Evolutionary conservation across 345 rosid genomes (phyloP).

Genomic region (Tarenaya hassleriana): DNA sequence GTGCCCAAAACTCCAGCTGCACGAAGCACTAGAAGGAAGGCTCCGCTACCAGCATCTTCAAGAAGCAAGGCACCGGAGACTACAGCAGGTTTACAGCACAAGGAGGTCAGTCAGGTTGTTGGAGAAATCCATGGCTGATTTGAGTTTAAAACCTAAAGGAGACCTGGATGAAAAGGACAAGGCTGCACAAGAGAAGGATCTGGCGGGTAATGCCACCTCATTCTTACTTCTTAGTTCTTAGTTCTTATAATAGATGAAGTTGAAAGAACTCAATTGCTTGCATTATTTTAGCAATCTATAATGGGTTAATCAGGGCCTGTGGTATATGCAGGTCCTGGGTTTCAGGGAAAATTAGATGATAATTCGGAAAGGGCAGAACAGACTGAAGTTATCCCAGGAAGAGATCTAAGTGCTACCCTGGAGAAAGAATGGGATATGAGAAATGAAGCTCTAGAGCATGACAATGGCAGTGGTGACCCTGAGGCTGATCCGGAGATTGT

Average conservation of each 20-base stretch:
- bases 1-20: constrained; percentile 27
- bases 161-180: constrained; percentile 6
- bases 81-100: constrained; percentile 46
- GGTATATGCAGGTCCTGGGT: constrained; percentile 25
- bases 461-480: background rate
- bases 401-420: constrained; percentile 24
- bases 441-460: constrained; percentile 16
- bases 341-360: constrained; percentile 12
- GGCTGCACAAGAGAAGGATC: background rate
- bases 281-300: constrained; percentile 4
- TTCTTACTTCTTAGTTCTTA: constrained; percentile 1
- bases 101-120: constrained; percentile 65
- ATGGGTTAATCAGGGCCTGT: constrained; percentile 14
- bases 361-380: constrained; percentile 19
- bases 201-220: constrained; percentile 5
- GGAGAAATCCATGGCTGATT: constrained; percentile 48
- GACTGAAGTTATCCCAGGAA: constrained; percentile 18
- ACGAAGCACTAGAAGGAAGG: constrained; percentile 27
- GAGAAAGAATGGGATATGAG: constrained; percentile 28
- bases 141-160: constrained; percentile 45
- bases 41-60: constrained; percentile 22
- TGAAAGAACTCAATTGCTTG: too few species aligned
- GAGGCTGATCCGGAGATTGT: constrained; percentile 28
- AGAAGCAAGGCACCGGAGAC: too few species aligned
- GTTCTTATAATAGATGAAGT: background rate